A percentile compares a stretch with the other conserved stretches of the same genome.
Evolutionary conservation across 257 asterid genomes (phyloP).

Genomic region (Paraleonurus japonicus): DNA sequence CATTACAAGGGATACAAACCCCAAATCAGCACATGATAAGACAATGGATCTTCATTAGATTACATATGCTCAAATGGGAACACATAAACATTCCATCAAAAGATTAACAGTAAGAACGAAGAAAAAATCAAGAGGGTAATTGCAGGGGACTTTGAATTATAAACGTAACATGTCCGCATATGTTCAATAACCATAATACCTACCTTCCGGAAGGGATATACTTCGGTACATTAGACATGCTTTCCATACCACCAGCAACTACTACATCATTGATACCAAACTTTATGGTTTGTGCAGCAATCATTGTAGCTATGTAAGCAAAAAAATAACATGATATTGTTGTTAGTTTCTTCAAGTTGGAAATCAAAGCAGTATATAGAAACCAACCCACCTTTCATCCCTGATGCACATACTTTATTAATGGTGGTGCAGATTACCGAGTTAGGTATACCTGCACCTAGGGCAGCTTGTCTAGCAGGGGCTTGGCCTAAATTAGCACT

Average conservation of each 20-base stretch:
- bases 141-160: not conserved
- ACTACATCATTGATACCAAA: slow-evolving; percentile 80
- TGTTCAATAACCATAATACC: slow-evolving; percentile 19
- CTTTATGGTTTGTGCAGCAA: slow-evolving; percentile 83
- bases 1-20: slow-evolving; percentile 20
- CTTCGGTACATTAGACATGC: slow-evolving; percentile 96
- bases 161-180: not conserved
- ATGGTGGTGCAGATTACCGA: slow-evolving; percentile 89
- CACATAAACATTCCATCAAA: not conserved
- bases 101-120: not conserved
- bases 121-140: not conserved
- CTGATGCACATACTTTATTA: slow-evolving; percentile 94
- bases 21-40: slow-evolving; percentile 1
- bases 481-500: slow-evolving; percentile 99
- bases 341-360: slow-evolving; percentile 13
- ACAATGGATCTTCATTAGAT: not conserved
- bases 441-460: slow-evolving; percentile 87
- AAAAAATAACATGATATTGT: slow-evolving; percentile 4
- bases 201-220: slow-evolving; percentile 77
- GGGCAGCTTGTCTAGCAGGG: slow-evolving; percentile 98
- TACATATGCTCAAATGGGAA: not conserved
- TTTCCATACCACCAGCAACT: slow-evolving; percentile 96
- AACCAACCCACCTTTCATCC: slow-evolving; percentile 79
- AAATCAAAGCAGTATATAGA: not conserved
- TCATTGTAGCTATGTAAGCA: slow-evolving; percentile 66